Percentiles rank a stretch among this genome's conserved stretches.
Conservation (phyloP, 805 yeast species). For the Kurtzmaniella cleridarum region DNA sequence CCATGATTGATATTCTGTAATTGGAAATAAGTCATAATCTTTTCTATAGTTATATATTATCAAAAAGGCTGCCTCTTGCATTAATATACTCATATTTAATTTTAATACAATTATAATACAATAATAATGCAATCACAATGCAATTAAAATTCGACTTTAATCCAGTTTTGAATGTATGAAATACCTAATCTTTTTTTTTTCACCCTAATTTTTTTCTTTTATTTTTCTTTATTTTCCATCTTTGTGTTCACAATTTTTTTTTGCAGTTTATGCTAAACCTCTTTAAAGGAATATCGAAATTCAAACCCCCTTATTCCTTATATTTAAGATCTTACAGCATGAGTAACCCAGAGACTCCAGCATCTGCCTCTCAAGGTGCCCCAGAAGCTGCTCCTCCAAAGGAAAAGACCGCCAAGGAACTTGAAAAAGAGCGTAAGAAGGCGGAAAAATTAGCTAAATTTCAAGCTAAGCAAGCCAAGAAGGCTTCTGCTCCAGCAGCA, state of each 20-base stretch:
- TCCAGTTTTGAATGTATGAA: no score
- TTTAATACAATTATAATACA: no score
- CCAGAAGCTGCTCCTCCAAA: constrained; percentile 12
- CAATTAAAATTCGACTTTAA: no score
- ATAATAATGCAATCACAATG: no score
- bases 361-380: constrained; percentile 9
- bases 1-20: no score
- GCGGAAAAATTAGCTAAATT: constrained; percentile 86
- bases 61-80: no score
- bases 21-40: no score
- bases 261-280: not conserved
- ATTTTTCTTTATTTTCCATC: constrained; percentile 1
- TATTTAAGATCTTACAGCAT: not conserved
- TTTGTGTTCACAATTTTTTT: constrained; percentile 3
- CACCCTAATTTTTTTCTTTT: constrained; percentile 3
- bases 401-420: constrained; percentile 70
- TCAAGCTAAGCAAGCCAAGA: constrained; percentile 72
- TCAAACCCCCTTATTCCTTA: constrained; percentile 1
- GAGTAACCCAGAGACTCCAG: constrained; percentile 3
- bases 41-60: no score
- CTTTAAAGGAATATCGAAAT: constrained; percentile 7
- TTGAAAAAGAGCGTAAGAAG: constrained; percentile 82
- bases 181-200: constrained; percentile 4
- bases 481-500: constrained; percentile 41
- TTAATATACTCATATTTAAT: no score